Conservation (phyloP, 805 yeast species). For the Yamadazyma nakazawae region DNA sequence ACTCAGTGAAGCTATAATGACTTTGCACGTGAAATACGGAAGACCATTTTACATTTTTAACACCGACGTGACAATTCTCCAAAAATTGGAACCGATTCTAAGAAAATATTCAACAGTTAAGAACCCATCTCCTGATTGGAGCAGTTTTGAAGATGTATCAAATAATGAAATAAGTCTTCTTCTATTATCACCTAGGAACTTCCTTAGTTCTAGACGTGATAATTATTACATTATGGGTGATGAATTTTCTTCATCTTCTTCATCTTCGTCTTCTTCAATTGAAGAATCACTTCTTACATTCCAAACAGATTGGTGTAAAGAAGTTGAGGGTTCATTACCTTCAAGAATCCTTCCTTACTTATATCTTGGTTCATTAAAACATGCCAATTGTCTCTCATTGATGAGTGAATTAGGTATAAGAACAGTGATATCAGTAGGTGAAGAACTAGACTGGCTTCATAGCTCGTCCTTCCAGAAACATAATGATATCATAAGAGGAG, state of each 20-base stretch:
- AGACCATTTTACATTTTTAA: slow-evolving; percentile 84
- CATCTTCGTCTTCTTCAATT: slow-evolving; percentile 4
- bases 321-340: slow-evolving; percentile 68
- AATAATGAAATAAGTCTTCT: slow-evolving; percentile 33
- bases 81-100: slow-evolving; percentile 61
- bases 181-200: slow-evolving; percentile 19
- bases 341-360: slow-evolving; percentile 79
- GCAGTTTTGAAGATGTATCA: slow-evolving; percentile 26
- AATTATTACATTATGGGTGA: neutral
- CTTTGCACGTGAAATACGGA: slow-evolving; percentile 58
- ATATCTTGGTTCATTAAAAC: slow-evolving; percentile 79
- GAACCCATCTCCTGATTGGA: slow-evolving; percentile 23
- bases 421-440: slow-evolving; percentile 85
- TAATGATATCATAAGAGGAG: slow-evolving; percentile 22
- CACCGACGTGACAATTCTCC: slow-evolving; percentile 64
- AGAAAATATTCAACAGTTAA: slow-evolving; percentile 55
- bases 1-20: slow-evolving; percentile 62
- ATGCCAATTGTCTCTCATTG: slow-evolving; percentile 71
- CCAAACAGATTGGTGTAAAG: slow-evolving; percentile 33
- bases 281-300: neutral
- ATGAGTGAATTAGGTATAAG: slow-evolving; percentile 64
- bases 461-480: slow-evolving; percentile 26
- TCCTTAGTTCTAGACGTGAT: neutral
- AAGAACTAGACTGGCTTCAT: slow-evolving; percentile 61
- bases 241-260: slow-evolving; percentile 4